These are phyloP conservation scores for Vigna hirtella DNA, from an alignment of 306 rosid species.

Conservation along the genomic window DNA sequence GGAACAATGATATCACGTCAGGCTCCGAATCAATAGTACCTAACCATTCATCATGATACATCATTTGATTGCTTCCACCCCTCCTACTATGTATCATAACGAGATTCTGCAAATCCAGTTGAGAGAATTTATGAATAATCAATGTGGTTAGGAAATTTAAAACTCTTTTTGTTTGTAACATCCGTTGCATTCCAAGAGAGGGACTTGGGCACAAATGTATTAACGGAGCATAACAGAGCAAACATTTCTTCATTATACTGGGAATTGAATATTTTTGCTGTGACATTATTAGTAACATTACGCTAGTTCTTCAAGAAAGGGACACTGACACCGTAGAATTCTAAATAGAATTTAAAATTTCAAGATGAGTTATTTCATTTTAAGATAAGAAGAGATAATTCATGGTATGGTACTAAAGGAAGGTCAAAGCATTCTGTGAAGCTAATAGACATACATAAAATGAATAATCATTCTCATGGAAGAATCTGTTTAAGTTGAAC, in stretches of 20 bases:
- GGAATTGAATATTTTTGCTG: background rate
- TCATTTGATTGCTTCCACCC: constrained; percentile 69
- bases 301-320: background rate
- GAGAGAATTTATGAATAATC: constrained; percentile 20
- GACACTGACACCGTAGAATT: background rate
- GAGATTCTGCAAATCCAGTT: constrained; percentile 62
- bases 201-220: constrained; percentile 19
- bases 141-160: constrained; percentile 3
- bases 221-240: constrained; percentile 28
- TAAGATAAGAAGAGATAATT: background rate
- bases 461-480: background rate
- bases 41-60: constrained; percentile 79
- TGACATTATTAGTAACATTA: background rate
- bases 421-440: background rate
- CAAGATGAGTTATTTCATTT: background rate
- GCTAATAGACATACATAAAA: constrained; percentile 1
- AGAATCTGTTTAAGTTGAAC: background rate
- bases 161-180: background rate
- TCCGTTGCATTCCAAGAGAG: background rate
- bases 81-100: constrained; percentile 62
- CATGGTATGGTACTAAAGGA: background rate
- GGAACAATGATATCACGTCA: constrained; percentile 79
- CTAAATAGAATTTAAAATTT: background rate
- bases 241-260: background rate
- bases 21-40: constrained; percentile 76